Evolutionary conservation across 2,329 filamentous ascomycete genomes (phyloP).

Genomic region (Ceratocystis papillata): DNA sequence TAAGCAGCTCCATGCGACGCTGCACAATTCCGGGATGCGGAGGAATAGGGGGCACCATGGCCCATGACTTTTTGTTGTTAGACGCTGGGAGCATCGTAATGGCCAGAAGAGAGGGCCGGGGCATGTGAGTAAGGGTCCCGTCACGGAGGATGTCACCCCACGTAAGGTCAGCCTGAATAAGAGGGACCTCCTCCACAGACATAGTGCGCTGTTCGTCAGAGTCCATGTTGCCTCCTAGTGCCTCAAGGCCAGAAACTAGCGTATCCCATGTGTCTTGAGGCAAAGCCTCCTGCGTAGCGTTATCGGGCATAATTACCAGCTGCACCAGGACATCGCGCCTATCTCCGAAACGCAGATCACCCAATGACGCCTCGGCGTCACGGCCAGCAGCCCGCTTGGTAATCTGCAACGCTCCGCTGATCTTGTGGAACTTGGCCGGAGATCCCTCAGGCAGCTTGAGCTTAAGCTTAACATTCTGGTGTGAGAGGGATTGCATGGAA

Average conservation of each 20-base stretch:
- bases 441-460: slow-evolving; percentile 90
- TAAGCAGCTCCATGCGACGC: slow-evolving; percentile 91
- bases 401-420: slow-evolving; percentile 88
- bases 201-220: slow-evolving; percentile 71
- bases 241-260: slow-evolving; percentile 89
- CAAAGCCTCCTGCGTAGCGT: slow-evolving; percentile 65
- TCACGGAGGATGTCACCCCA: slow-evolving; percentile 92
- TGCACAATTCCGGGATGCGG: slow-evolving; percentile 93
- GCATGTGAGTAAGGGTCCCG: slow-evolving; percentile 72
- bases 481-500: slow-evolving; percentile 84
- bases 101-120: slow-evolving; percentile 78
- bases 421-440: slow-evolving; percentile 96
- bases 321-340: slow-evolving; percentile 91
- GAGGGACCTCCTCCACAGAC: slow-evolving; percentile 85
- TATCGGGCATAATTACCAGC: slow-evolving; percentile 83
- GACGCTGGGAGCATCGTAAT: slow-evolving; percentile 83
- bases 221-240: slow-evolving; percentile 76
- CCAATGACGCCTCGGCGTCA: slow-evolving; percentile 84
- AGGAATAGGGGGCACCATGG: slow-evolving; percentile 67
- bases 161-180: slow-evolving; percentile 87
- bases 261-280: slow-evolving; percentile 96
- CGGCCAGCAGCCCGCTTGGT: slow-evolving; percentile 91
- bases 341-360: slow-evolving; percentile 88
- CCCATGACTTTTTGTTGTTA: slow-evolving; percentile 55
- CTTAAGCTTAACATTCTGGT: slow-evolving; percentile 95